These are phyloP conservation scores for Aristolochia contorta DNA, from an alignment of 164 flowering plant genomes.

Conservation along the genomic window DNA sequence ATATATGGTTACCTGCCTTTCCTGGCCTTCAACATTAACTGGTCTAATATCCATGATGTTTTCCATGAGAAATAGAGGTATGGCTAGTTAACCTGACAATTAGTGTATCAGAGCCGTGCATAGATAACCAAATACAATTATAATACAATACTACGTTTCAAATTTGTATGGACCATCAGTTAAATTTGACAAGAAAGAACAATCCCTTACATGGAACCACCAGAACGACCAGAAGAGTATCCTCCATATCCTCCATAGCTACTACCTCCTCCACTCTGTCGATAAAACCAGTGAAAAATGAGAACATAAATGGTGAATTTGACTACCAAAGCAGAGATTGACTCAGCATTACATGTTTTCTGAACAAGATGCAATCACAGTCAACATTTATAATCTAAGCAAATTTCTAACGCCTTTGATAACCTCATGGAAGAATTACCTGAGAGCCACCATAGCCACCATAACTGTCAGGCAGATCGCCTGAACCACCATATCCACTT, in stretches of 20 bases:
- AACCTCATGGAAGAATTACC: slow-evolving; percentile 21
- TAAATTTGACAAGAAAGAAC: not conserved
- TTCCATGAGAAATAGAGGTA: slow-evolving; percentile 60
- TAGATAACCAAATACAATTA: no score
- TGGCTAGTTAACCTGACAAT: slow-evolving; percentile 64
- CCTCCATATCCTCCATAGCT: slow-evolving; percentile 67
- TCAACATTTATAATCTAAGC: no score
- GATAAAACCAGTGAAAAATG: not conserved
- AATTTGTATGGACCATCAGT: slow-evolving; percentile 2
- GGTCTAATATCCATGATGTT: slow-evolving; percentile 55
- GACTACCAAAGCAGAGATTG: not conserved
- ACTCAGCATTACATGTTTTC: not conserved
- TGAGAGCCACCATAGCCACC: slow-evolving; percentile 58
- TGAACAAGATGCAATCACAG: not conserved
- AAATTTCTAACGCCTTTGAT: not conserved
- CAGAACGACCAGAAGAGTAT: slow-evolving; percentile 19
- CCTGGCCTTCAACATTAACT: slow-evolving; percentile 15
- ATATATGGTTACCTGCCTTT: slow-evolving; percentile 36
- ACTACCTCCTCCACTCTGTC: slow-evolving; percentile 23
- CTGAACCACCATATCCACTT: slow-evolving; percentile 58
- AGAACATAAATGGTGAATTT: not conserved
- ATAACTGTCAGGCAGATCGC: slow-evolving; percentile 62
- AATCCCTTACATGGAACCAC: slow-evolving; percentile 7
- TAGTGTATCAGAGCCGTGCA: no score
- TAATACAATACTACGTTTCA: slow-evolving; percentile 8